Base-by-base conservation (phyloP, 768 basidiomycete species). In the Thelephora aurantiotincta region DNA sequence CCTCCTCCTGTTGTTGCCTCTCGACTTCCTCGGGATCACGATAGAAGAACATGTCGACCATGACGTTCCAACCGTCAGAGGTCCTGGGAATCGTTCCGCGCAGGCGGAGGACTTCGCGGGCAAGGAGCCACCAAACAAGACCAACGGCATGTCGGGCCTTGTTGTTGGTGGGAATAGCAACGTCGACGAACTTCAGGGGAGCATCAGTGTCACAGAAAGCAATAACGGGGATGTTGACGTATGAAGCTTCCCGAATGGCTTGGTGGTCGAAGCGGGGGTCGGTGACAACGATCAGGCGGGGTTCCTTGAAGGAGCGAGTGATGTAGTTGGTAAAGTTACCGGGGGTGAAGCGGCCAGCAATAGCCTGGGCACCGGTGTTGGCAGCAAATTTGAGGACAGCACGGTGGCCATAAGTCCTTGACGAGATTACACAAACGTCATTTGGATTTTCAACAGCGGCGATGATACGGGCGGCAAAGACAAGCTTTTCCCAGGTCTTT, bases 11-110 rank as follows among this genome's bases (percentile, higher is more conserved):
- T 63, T 91, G 88, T 70, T 97, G 94, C 69, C 86, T 89, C 79
- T 97, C 93, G 57, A 97, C 87, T 69, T 99, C 96, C 65, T 99
- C 93, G 52, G 94, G 92, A 70, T 97, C 94, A 60, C 94, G 88
- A 80, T 98, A 98, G 82, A 97, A 92, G 84, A 93, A 93, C 83
- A 94, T 85, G 68, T 94, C 93, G 55, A 93, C 91, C 89, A 98
- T 96, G 66, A 96, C 85, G 64, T 82, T 87, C 96, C 96, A 99
- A 58, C 86, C 88, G 53, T 94, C 92, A 52, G 78, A 65, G 36
- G 89, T 84, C 58, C 96, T 80, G 51, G 91, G 84, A 66, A 98
- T 82, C 48, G 88, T 86, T 43, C 96, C 96, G 52, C 91, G 80
- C 61, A 99, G 75, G 61, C 96, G 80, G 67, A 99, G 84, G 58